phyloP scores from a whole-genome alignment of 1,139 yeast genomes.

The Sugiyamaella neomexicana region DNA sequence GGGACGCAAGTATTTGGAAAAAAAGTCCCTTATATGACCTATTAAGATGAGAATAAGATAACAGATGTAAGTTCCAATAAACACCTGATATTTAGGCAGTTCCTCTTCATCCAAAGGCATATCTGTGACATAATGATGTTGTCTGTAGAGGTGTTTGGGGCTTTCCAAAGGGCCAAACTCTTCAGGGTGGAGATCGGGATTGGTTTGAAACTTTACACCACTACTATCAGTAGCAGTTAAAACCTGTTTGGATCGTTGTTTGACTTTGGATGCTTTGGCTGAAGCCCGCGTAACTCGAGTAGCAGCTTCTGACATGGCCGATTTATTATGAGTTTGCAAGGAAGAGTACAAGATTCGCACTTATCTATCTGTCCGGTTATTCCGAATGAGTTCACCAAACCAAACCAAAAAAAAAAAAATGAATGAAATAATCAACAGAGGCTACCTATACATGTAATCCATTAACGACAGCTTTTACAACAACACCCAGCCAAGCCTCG shows the following conservation, averaged over 20 bases:
- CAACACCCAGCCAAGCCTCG: too few relatives aligned
- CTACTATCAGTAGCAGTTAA: neutral
- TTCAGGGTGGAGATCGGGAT: conserved; percentile 25
- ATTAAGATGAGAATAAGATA: conserved; percentile 79
- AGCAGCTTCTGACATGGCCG: conserved; percentile 2
- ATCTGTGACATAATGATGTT: conserved; percentile 29
- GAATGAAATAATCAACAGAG: neutral
- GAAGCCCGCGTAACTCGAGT: conserved; percentile 6
- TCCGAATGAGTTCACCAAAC: too few relatives aligned
- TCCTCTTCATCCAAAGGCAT: conserved; percentile 56
- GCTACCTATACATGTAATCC: too few relatives aligned
- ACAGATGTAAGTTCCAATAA: conserved; percentile 78
- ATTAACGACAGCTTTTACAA: too few relatives aligned
- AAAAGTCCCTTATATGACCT: conserved; percentile 88
- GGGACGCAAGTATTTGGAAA: conserved; percentile 62
- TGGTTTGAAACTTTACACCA: neutral
- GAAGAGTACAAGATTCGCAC: too few relatives aligned
- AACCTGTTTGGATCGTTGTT: neutral
- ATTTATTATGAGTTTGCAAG: too few relatives aligned
- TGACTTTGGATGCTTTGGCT: neutral
- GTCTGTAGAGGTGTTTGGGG: conserved; percentile 45
- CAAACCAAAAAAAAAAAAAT: neutral
- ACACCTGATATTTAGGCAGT: conserved; percentile 73
- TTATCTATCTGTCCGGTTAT: too few relatives aligned
- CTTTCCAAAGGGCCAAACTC: conserved; percentile 33